phyloP scores from a whole-genome alignment of 495 filamentous ascomycete genomes.

The Aspergillus conjunctus region DNA sequence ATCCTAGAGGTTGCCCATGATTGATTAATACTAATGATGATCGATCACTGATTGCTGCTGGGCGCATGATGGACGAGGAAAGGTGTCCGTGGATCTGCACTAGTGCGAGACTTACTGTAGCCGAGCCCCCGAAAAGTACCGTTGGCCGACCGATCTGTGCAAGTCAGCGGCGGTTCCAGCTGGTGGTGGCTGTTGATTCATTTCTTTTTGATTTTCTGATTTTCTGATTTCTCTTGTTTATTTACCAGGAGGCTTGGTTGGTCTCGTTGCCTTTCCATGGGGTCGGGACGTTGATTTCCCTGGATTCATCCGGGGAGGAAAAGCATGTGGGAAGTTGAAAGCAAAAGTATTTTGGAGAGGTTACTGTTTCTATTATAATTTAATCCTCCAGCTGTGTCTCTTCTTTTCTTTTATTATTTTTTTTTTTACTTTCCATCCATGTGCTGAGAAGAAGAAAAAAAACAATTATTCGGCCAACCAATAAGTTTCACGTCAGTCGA shows the following conservation, averaged over 20 bases:
- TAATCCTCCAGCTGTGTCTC: background rate
- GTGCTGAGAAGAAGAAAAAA: conserved; percentile 14
- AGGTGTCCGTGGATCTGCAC: conserved; percentile 36
- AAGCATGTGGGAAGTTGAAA: background rate
- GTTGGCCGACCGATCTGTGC: conserved; percentile 20
- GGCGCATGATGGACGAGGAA: conserved; percentile 26
- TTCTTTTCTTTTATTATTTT: conserved; percentile 11
- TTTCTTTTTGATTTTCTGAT: conserved; percentile 8
- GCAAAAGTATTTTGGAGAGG: background rate
- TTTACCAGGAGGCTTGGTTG: background rate
- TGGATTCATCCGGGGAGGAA: background rate
- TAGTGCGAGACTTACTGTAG: conserved; percentile 30
- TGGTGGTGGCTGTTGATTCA: background rate
- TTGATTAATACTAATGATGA: conserved; percentile 35
- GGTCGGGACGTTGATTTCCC: background rate
- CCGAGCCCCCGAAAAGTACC: conserved; percentile 25
- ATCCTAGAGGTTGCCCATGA: no score
- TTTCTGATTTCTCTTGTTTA: background rate
- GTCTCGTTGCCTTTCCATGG: background rate
- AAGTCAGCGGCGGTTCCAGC: conserved; percentile 21
- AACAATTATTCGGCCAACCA: background rate
- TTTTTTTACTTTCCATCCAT: conserved; percentile 7
- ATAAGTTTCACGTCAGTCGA: background rate
- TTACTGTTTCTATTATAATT: no score
- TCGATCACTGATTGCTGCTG: conserved; percentile 31